phyloP scores from a whole-genome alignment of 1,284 basidiomycete species.

The Volvariella surrecta region DNA sequence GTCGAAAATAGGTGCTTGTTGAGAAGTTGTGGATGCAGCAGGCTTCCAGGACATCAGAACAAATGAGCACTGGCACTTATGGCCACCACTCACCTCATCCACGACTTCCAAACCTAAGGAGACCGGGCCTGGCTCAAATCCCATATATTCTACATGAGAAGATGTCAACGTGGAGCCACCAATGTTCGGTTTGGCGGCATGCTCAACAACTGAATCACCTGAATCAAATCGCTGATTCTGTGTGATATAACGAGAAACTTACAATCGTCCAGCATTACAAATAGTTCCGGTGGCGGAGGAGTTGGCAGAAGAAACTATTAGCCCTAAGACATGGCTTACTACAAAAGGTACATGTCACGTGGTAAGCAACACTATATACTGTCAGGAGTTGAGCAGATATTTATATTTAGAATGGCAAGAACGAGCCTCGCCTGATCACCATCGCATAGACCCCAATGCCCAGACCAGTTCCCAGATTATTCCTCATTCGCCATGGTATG shows the following conservation, averaged over 20 bases:
- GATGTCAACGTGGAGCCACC: conserved; percentile 27
- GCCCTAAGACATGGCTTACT: too few relatives aligned
- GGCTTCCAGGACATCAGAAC: not conserved
- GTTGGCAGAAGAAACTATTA: not conserved
- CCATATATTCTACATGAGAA: conserved; percentile 70
- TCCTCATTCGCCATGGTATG: conserved; percentile 71
- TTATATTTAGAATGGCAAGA: too few relatives aligned
- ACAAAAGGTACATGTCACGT: not conserved
- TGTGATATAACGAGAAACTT: conserved; percentile 22
- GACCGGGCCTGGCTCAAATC: conserved; percentile 67
- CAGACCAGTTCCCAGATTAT: conserved; percentile 63
- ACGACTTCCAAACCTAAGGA: conserved; percentile 22
- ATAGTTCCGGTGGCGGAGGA: not conserved
- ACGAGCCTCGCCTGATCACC: too few relatives aligned
- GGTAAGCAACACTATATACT: not conserved
- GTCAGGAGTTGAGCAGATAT: not conserved
- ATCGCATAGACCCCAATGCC: too few relatives aligned
- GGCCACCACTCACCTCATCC: conserved; percentile 8
- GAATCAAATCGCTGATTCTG: too few relatives aligned
- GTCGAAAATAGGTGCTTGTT: conserved; percentile 63
- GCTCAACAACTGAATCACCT: conserved; percentile 66
- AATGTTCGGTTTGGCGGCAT: conserved; percentile 48
- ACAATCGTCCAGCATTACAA: conserved; percentile 81
- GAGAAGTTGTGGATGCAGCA: conserved; percentile 21
- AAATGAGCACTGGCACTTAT: too few relatives aligned